Conservation (phyloP, 768 basidiomycete genomes). For the Termitomyces titanicus region DNA sequence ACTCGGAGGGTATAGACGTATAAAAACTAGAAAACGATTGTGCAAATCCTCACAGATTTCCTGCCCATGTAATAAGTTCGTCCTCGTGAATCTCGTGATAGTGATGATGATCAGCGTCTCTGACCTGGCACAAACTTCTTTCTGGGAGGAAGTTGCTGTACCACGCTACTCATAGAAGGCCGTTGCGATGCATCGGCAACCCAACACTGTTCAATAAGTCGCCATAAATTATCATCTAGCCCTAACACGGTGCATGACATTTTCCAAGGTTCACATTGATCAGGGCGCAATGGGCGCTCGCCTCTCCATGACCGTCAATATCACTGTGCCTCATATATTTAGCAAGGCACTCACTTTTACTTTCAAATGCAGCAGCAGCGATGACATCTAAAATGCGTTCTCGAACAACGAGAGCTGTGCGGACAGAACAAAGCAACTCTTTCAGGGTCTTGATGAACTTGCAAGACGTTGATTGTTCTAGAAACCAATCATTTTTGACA, state of each 20-base stretch:
- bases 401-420: conserved; percentile 75
- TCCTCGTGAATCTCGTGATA: not conserved
- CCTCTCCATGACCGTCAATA: too few relatives aligned
- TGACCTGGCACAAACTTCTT: not conserved
- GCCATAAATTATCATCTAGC: not conserved
- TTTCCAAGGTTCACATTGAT: not conserved
- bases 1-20: too few relatives aligned
- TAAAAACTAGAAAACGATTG: too few relatives aligned
- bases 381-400: conserved; percentile 80
- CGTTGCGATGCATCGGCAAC: not conserved
- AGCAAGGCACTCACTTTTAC: conserved; percentile 37
- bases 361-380: conserved; percentile 75
- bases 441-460: conserved; percentile 82
- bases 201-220: not conserved
- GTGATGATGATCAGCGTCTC: too few relatives aligned
- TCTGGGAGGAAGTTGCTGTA: not conserved
- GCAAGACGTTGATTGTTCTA: conserved; percentile 62
- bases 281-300: too few relatives aligned
- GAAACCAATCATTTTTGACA: conserved; percentile 60
- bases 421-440: conserved; percentile 57
- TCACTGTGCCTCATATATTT: too few relatives aligned
- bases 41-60: not conserved
- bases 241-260: not conserved
- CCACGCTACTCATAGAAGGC: not conserved
- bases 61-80: not conserved